Base-by-base conservation (phyloP, 768 basidiomycete genomes). In the Naganishia kalamii region DNA sequence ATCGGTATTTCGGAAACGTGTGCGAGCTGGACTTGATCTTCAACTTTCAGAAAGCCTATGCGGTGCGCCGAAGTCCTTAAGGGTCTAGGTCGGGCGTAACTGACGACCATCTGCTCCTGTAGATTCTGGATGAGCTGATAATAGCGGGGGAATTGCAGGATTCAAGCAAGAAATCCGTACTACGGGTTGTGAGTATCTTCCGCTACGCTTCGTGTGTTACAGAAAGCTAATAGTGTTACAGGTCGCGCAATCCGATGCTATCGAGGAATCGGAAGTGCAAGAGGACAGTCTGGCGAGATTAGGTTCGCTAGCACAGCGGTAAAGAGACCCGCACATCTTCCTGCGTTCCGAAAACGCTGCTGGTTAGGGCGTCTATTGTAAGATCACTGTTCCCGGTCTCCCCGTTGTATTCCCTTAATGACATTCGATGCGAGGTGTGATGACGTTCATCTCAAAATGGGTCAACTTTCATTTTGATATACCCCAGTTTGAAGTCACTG, bases 1-100 rank as follows among this genome's bases (percentile, higher is more conserved):
- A 92, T 70, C 78, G 84, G 62, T 86, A 85, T 78, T 92, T 93
- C 81, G 90, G 90, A 51, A 93, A 93, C 78, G 90, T 90, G 5
- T 82, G 81, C 80, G 94, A 98, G 77, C 81, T 97, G 63, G 94
- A 97, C 78, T 81, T 98, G 60, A 94, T 97, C 70, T 98, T 96
- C 84, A 96, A 96, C 80, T 97, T 97, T 76, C 89, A 97, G 75
- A 90, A 92, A 77, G 94, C 93, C 1, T 96, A 92, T 75, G 86
- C 89, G 4, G 92, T 81, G 49, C 25, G 49, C 27, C 29, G 10
- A 11, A 3, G 0, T 27, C 2, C 29, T 61, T 19, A 15, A 0
- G n/a, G 8, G 7, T 41, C 3, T 44, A 10, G 8, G 35, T 23
- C 57, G 32, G 49, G 11, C 40, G 2, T 8, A 4, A 13, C 27